Evolutionary conservation across 2,329 filamentous ascomycete species (phyloP), one percentile per base, ranked within the genome.

Genomic region (Peltaster fructicola): DNA sequence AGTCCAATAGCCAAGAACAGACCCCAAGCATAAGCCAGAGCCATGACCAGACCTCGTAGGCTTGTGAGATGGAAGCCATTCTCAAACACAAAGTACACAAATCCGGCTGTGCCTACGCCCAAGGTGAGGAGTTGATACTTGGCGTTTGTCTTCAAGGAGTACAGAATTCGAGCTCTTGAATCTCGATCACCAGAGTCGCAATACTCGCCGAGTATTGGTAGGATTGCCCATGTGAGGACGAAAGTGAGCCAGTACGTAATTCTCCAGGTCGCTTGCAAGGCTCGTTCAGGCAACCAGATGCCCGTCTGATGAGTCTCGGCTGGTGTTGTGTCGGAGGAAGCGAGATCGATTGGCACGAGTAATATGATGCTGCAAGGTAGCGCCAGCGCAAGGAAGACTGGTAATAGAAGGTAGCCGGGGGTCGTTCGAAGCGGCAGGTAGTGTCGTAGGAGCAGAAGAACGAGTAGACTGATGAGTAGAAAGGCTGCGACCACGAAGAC

Each of bases 161-260:
- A 90, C 29, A 80, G 51, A 20, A 93, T 54, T 34, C 81, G 73
- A 39, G 71, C 74, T 48, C 73, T 76, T 4, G 82, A 74, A 34
- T 92, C 81, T 40, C 82, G 74, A 49, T 92, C 90, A 26, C 88
- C 88, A 14, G 85, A 78, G 51, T 95, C 88, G 51, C 79, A 75
- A 52, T 92, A 98, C 52, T 95, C 85, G 50, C 76, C 88, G 29
- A 98, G 69, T 24, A 95, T 68, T 8, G 88, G 88, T 17, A 98
- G 71, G 34, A 98, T 81, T 33, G 82, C 85, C 88, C 88, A 98
- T 28, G 85, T 95, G 44, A 98, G 56, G 24, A 73, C 71, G 54
- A 98, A 98, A 1, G 85, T 95, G 27, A 98, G 61, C 88, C 88
- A 98, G 55, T 98, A 98, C 11, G 77, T 75, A 36, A 98, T 85